These are phyloP conservation scores for Penicillium pulvis DNA, from an alignment of 495 filamentous ascomycete species.

Conservation along the genomic window DNA sequence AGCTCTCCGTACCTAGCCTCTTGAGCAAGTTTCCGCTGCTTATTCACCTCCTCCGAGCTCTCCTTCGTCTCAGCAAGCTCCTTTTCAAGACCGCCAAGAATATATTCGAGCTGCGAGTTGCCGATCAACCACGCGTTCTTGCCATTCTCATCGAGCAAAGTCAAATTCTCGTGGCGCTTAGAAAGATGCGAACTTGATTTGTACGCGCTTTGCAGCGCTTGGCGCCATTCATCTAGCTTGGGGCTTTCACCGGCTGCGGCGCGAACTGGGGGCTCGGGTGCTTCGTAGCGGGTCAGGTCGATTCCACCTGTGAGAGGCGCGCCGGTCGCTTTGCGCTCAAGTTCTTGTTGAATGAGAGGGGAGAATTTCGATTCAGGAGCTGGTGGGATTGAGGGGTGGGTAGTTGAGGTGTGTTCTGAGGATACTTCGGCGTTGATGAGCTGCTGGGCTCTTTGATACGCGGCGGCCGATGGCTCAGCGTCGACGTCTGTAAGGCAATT, in stretches of 20 bases:
- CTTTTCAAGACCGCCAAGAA: constrained; percentile 70
- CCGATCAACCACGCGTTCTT: constrained; percentile 90
- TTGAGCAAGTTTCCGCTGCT: constrained; percentile 70
- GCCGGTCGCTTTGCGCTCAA: constrained; percentile 58
- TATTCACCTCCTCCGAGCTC: constrained; percentile 69
- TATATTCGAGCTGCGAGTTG: constrained; percentile 75
- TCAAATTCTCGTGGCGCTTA: constrained; percentile 66
- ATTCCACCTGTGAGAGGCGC: constrained; percentile 61
- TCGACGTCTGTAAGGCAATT: constrained; percentile 65
- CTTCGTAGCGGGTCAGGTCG: constrained; percentile 82
- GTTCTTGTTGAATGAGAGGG: constrained; percentile 63
- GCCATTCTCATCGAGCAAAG: constrained; percentile 75
- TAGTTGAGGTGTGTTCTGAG: constrained; percentile 37
- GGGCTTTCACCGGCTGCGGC: constrained; percentile 33
- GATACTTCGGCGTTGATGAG: constrained; percentile 68
- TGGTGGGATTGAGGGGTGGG: constrained; percentile 45
- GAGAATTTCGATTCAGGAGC: constrained; percentile 52
- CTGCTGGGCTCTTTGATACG: constrained; percentile 58
- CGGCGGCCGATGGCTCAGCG: constrained; percentile 58
- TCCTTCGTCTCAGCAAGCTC: constrained; percentile 69
- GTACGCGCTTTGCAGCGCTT: constrained; percentile 55
- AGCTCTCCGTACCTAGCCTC: constrained; percentile 69
- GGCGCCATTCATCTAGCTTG: constrained; percentile 41
- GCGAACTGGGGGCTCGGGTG: constrained; percentile 47
- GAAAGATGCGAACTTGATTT: constrained; percentile 65